Conservation (phyloP, 139 green algal species). For the Raphidocelis subcapitata region DNA sequence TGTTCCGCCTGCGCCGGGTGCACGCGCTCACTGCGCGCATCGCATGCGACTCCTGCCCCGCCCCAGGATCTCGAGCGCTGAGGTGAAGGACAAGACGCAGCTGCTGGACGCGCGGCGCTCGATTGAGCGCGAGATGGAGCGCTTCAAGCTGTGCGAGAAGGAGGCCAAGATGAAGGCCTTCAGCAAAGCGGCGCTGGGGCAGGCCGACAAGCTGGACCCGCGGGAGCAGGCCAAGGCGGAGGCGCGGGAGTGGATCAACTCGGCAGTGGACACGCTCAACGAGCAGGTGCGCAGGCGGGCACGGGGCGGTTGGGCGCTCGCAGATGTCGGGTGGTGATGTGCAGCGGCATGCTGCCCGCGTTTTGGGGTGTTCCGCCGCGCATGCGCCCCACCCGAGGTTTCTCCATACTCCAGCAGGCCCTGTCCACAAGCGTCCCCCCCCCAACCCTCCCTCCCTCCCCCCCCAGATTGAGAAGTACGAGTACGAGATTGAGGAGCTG, state of each 20-base stretch:
- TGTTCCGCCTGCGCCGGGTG: neutral
- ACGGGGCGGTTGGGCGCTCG: neutral
- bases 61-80: conserved; percentile 72
- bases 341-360: no score
- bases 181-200: conserved; percentile 80
- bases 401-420: no score
- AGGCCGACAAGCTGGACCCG: conserved; percentile 74
- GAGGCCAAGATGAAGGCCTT: conserved; percentile 98
- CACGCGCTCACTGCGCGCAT: neutral
- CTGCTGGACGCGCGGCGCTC: conserved; percentile 80
- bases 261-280: conserved; percentile 74
- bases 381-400: neutral
- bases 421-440: no score
- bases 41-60: neutral
- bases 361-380: neutral
- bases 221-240: conserved; percentile 82
- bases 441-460: no score
- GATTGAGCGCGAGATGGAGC: conserved; percentile 98
- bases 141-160: conserved; percentile 96
- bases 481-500: conserved; percentile 92
- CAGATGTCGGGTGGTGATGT: no score
- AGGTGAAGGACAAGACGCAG: conserved; percentile 97
- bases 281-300: conserved; percentile 48
- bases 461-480: conserved; percentile 85
- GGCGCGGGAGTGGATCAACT: conserved; percentile 91